A percentile compares a stretch with the other conserved stretches of the same genome.
phyloP scores from a whole-genome alignment of 208 protist genomes.

The Phytomonas francai region DNA sequence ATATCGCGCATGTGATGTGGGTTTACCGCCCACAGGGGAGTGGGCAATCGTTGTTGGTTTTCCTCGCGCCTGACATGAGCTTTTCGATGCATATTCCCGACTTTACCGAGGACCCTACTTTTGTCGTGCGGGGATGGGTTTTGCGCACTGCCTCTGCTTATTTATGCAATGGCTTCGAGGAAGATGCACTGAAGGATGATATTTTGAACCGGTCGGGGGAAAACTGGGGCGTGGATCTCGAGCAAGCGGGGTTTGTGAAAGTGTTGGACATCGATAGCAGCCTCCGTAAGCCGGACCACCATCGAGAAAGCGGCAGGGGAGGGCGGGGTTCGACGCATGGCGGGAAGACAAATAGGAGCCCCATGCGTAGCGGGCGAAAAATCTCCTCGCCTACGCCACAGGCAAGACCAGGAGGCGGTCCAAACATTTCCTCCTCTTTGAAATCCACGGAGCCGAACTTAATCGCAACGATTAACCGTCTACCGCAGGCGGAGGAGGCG shows the following conservation, averaged over 20 bases:
- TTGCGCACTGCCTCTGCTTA: too few relatives aligned
- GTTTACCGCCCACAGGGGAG: too few relatives aligned
- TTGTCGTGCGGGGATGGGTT: too few relatives aligned
- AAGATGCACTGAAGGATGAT: constrained; percentile 19
- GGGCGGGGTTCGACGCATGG: not conserved
- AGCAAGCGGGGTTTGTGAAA: constrained; percentile 25
- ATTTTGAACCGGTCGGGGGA: constrained; percentile 18
- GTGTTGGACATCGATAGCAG: constrained; percentile 21
- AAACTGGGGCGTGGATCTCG: constrained; percentile 24
- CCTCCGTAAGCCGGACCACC: constrained; percentile 1
- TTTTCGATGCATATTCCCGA: too few relatives aligned
- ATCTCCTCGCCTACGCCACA: not conserved
- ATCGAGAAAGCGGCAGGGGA: not conserved
- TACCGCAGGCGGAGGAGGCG: constrained; percentile 10
- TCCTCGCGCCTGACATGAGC: too few relatives aligned
- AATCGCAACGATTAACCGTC: not conserved
- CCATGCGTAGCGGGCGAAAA: not conserved
- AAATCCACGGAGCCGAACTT: constrained; percentile 5
- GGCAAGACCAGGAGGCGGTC: not conserved
- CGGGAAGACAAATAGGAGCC: not conserved
- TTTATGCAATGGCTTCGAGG: constrained; percentile 34
- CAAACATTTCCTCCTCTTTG: not conserved
- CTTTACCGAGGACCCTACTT: too few relatives aligned
- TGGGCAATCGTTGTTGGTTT: too few relatives aligned
- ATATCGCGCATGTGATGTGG: too few relatives aligned